These are phyloP conservation scores for Mycena filopes DNA, from an alignment of 768 basidiomycete genomes.

Conservation along the genomic window DNA sequence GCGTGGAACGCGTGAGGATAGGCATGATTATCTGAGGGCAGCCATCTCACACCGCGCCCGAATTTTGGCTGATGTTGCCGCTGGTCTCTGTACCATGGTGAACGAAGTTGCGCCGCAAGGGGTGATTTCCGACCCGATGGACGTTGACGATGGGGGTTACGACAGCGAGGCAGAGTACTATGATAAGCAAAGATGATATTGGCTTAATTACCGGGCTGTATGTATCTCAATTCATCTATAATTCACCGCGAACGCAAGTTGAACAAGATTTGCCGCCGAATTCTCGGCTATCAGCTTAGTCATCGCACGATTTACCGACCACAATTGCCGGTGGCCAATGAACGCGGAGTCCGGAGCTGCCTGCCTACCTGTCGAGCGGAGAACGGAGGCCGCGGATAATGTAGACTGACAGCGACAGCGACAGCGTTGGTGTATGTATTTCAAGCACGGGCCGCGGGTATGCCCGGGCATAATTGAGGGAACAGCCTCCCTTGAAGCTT, in stretches of 20 bases:
- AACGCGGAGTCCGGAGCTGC: no score
- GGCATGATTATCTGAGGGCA: neutral
- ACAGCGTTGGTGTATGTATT: no score
- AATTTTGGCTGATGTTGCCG: neutral
- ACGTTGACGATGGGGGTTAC: neutral
- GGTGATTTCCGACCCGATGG: neutral
- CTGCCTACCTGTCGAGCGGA: no score
- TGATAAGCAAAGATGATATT: neutral
- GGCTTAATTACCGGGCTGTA: no score
- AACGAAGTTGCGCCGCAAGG: neutral
- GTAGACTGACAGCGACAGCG: no score
- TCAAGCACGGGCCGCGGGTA: no score
- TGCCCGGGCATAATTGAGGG: no score
- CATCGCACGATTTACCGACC: neutral
- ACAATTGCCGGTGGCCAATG: conserved; percentile 7
- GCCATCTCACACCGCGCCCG: neutral
- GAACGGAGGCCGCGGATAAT: no score
- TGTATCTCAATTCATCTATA: neutral
- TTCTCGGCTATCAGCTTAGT: conserved; percentile 5
- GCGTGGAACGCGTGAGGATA: neutral
- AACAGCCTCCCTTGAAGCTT: no score
- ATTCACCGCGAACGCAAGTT: neutral
- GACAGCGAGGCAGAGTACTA: conserved; percentile 5
- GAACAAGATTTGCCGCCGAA: conserved; percentile 6
- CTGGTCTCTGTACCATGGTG: neutral